These are phyloP conservation scores for Fusarium algeriense DNA, from an alignment of 2,329 filamentous ascomycete genomes.

Conservation along the genomic window DNA sequence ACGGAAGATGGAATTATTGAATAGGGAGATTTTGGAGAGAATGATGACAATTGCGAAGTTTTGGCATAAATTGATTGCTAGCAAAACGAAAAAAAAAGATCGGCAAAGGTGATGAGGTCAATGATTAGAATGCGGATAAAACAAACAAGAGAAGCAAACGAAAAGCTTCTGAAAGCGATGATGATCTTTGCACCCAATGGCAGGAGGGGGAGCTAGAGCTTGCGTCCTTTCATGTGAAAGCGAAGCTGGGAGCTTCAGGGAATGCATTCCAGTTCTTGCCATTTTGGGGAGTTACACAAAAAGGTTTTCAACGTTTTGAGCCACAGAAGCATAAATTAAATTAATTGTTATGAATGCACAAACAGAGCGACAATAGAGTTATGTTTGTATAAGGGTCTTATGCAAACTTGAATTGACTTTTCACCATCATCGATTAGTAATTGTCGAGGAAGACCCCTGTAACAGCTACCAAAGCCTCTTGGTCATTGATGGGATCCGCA, in stretches of 20 bases:
- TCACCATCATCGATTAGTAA: conserved; percentile 10
- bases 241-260: not conserved
- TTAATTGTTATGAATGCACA: not conserved
- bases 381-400: conserved; percentile 13
- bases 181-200: conserved; percentile 42
- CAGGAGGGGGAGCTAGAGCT: conserved; percentile 13
- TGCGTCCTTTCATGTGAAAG: conserved; percentile 30
- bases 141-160: not conserved
- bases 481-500: conserved; percentile 1
- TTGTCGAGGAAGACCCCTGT: conserved; percentile 5
- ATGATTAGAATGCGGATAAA: conserved; percentile 5
- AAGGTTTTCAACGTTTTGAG: conserved; percentile 25
- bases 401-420: not conserved
- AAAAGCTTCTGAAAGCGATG: conserved; percentile 11
- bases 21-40: conserved; percentile 12
- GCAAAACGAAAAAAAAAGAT: conserved; percentile 1
- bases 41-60: not conserved
- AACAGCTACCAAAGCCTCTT: not conserved
- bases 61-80: not conserved
- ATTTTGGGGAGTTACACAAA: conserved; percentile 19
- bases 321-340: conserved; percentile 24
- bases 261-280: conserved; percentile 11
- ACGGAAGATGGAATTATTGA: conserved; percentile 22
- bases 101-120: conserved; percentile 28
- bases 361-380: conserved; percentile 1